A percentile compares a stretch with the other conserved stretches of the same genome.
phyloP scores from a whole-genome alignment of 2,329 filamentous ascomycete genomes.

The Fusarium camptoceras region DNA sequence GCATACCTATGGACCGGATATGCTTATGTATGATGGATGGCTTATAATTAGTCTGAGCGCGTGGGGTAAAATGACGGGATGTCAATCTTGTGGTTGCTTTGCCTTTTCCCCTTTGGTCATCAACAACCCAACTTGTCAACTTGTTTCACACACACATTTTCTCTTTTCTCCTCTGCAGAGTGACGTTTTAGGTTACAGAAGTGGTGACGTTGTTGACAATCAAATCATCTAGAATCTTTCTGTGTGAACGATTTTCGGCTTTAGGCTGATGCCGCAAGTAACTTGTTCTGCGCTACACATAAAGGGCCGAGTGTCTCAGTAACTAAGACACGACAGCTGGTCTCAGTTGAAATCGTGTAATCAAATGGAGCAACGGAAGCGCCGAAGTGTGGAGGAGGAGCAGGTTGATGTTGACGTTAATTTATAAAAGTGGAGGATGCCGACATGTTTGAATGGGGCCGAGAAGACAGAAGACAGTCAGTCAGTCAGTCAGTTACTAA shows the following conservation, averaged over 20 bases:
- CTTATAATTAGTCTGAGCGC: conserved; percentile 15
- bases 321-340: neutral
- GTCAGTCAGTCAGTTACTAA: neutral
- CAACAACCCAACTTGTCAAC: conserved; percentile 4
- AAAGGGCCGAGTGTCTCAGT: conserved; percentile 27
- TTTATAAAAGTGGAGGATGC: conserved; percentile 23
- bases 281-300: neutral
- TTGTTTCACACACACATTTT: conserved; percentile 21
- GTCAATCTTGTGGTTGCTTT: conserved; percentile 10
- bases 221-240: conserved; percentile 6
- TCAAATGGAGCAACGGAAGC: conserved; percentile 19
- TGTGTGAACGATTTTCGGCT: conserved; percentile 9
- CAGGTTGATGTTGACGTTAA: conserved; percentile 6
- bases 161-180: conserved; percentile 17
- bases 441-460: conserved; percentile 12
- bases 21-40: conserved; percentile 18
- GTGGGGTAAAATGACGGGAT: conserved; percentile 34
- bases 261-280: conserved; percentile 35
- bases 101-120: conserved; percentile 11
- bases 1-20: conserved; percentile 20
- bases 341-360: neutral
- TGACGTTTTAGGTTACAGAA: conserved; percentile 26
- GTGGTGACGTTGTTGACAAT: conserved; percentile 32
- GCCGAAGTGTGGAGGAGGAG: conserved; percentile 12
- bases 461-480: neutral